Evolutionary conservation across 192 early-diverging fungal genomes (phyloP).

Genomic region (Coemansia sp.): DNA sequence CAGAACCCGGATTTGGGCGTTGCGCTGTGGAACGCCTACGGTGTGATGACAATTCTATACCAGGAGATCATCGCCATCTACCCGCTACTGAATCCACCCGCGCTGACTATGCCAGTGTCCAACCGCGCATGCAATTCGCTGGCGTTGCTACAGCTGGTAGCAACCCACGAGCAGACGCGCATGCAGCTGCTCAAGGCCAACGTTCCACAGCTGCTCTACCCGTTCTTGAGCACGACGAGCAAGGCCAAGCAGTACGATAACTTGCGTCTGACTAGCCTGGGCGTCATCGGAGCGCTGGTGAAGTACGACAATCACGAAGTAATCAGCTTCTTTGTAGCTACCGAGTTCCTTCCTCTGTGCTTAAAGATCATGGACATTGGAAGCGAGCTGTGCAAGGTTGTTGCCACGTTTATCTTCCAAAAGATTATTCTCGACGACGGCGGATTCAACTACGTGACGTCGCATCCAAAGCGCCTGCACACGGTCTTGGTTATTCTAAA

Average conservation of each 20-base stretch:
- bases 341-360: slow-evolving; percentile 97
- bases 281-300: slow-evolving; percentile 95
- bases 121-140: slow-evolving; percentile 97
- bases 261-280: slow-evolving; percentile 88
- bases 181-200: slow-evolving; percentile 71
- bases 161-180: slow-evolving; percentile 90
- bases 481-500: slow-evolving; percentile 93
- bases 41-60: slow-evolving; percentile 91
- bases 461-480: slow-evolving; percentile 74
- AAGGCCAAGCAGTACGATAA: slow-evolving; percentile 97
- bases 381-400: slow-evolving; percentile 94
- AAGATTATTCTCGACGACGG: slow-evolving; percentile 94
- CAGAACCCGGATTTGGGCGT: slow-evolving; percentile 94
- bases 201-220: slow-evolving; percentile 96
- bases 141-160: slow-evolving; percentile 94
- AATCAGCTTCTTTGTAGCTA: slow-evolving; percentile 91
- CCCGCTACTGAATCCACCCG: slow-evolving; percentile 83
- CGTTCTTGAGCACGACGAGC: slow-evolving; percentile 94
- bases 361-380: slow-evolving; percentile 99
- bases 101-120: slow-evolving; percentile 82
- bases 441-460: slow-evolving; percentile 66
- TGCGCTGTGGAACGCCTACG: slow-evolving; percentile 97
- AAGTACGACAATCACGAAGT: slow-evolving; percentile 98
- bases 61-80: slow-evolving; percentile 98
- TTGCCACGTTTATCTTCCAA: slow-evolving; percentile 99